Percentiles rank a stretch among this genome's conserved stretches.
phyloP scores from a whole-genome alignment of 2,329 filamentous ascomycete species.

The Aspergillus quadrilineatus region DNA sequence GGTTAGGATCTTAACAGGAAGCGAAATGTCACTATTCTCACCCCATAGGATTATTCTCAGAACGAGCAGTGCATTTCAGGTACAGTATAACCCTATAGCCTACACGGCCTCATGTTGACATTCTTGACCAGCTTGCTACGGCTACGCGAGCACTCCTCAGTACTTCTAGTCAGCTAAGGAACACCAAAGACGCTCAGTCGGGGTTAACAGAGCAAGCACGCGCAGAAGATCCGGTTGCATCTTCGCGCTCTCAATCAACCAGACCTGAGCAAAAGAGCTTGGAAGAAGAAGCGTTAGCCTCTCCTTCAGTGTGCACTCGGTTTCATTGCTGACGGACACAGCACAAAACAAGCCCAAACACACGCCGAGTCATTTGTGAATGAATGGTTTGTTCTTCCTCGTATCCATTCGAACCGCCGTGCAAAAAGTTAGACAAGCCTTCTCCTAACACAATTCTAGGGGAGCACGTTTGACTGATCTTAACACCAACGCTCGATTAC shows the following conservation, averaged over 20 bases:
- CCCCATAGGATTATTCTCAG: conserved; percentile 4
- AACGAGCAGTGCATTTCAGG: conserved; percentile 14
- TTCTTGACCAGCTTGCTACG: conserved; percentile 3
- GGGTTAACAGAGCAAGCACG: not conserved
- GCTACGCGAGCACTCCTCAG: conserved; percentile 10
- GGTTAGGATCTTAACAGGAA: not conserved
- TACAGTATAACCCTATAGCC: conserved; percentile 2
- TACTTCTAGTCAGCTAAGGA: not conserved
- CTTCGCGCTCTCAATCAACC: not conserved
- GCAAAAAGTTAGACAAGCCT: not conserved
- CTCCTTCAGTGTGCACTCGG: not conserved
- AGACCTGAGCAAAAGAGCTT: not conserved
- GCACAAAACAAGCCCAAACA: not conserved
- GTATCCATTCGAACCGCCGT: not conserved
- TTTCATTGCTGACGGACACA: not conserved
- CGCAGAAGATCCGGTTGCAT: not conserved
- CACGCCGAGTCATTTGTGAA: not conserved
- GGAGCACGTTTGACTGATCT: conserved; percentile 37
- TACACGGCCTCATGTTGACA: not conserved
- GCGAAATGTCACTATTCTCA: conserved; percentile 10
- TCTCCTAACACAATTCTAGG: conserved; percentile 27
- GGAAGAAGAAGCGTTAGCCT: not conserved
- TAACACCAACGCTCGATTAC: conserved; percentile 56
- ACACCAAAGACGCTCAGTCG: not conserved
- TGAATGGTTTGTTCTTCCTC: conserved; percentile 6